These are phyloP conservation scores for Drechslera avenae DNA, from an alignment of 2,329 filamentous ascomycete species.

Conservation along the genomic window DNA sequence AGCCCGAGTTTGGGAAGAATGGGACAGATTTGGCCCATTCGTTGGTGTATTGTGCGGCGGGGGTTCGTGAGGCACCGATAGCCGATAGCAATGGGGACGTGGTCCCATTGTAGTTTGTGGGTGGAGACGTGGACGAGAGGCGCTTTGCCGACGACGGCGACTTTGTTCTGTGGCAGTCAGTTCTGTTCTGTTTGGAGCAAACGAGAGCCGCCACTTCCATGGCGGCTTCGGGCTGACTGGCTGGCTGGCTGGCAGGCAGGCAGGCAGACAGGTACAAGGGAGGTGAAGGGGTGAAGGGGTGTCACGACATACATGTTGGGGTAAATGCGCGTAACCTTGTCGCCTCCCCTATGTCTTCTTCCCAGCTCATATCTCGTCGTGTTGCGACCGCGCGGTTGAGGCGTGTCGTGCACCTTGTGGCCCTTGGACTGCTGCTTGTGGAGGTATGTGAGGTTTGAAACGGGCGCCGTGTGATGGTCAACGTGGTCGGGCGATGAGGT, in stretches of 20 bases:
- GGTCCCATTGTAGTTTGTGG: constrained; percentile 44
- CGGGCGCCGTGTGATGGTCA: constrained; percentile 37
- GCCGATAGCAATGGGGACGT: constrained; percentile 48
- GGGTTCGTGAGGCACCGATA: constrained; percentile 45
- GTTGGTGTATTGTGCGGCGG: constrained; percentile 48
- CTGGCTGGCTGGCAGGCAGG: neutral
- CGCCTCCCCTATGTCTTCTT: constrained; percentile 48
- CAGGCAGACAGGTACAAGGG: neutral
- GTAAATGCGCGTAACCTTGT: constrained; percentile 48
- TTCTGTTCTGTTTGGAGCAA: constrained; percentile 10
- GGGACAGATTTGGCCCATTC: constrained; percentile 56
- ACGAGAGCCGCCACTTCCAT: neutral
- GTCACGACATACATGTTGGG: constrained; percentile 45
- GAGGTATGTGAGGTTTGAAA: constrained; percentile 43
- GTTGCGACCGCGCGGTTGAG: constrained; percentile 45
- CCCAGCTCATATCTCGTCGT: constrained; percentile 50
- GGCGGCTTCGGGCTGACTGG: neutral
- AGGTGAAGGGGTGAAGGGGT: neutral
- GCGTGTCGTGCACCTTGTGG: constrained; percentile 42
- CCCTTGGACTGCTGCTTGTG: constrained; percentile 45
- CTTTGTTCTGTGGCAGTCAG: constrained; percentile 41
- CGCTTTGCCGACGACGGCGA: constrained; percentile 43
- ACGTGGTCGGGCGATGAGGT: constrained; percentile 45
- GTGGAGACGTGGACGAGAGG: constrained; percentile 44
- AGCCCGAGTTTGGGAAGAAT: constrained; percentile 50